Evolutionary conservation across 1,284 basidiomycete species (phyloP).

Genomic region (Leccinum fallax): DNA sequence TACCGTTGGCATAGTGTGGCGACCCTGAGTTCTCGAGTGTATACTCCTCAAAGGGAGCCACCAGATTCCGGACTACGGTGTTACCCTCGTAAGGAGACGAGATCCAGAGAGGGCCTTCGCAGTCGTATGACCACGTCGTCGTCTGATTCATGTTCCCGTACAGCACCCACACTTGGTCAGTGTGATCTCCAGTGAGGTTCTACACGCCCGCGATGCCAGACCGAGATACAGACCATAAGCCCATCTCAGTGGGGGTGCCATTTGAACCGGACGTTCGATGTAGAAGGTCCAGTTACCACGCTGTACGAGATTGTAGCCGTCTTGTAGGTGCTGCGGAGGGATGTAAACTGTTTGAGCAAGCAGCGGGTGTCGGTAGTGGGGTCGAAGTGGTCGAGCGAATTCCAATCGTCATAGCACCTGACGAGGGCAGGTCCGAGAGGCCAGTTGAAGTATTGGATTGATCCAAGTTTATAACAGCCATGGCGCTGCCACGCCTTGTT

Average conservation of each 20-base stretch:
- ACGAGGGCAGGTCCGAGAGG: slow-evolving; percentile 75
- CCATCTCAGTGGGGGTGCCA: slow-evolving; percentile 76
- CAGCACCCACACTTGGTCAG: slow-evolving; percentile 76
- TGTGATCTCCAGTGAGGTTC: slow-evolving; percentile 56
- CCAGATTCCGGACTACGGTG: slow-evolving; percentile 68
- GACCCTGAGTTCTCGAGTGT: slow-evolving; percentile 63
- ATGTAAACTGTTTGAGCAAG: slow-evolving; percentile 70
- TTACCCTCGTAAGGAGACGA: slow-evolving; percentile 72
- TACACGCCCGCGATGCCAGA: slow-evolving; percentile 59
- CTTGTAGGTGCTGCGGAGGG: slow-evolving; percentile 76
- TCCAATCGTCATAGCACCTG: slow-evolving; percentile 87
- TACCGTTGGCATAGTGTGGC: slow-evolving; percentile 57
- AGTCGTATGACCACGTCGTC: slow-evolving; percentile 62
- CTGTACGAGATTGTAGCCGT: slow-evolving; percentile 80
- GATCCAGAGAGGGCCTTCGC: slow-evolving; percentile 64
- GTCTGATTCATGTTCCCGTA: slow-evolving; percentile 85
- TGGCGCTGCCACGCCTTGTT: slow-evolving; percentile 89
- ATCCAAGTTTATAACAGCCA: slow-evolving; percentile 88
- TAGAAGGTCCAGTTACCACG: slow-evolving; percentile 42
- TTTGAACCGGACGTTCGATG: slow-evolving; percentile 75
- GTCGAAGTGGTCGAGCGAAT: slow-evolving; percentile 90
- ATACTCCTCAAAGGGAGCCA: slow-evolving; percentile 83
- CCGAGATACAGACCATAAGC: slow-evolving; percentile 81
- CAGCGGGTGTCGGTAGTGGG: slow-evolving; percentile 73
- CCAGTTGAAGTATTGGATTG: slow-evolving; percentile 89